Evolutionary conservation across 805 yeast species (phyloP).

Genomic region (Hanseniaspora meyeri): DNA sequence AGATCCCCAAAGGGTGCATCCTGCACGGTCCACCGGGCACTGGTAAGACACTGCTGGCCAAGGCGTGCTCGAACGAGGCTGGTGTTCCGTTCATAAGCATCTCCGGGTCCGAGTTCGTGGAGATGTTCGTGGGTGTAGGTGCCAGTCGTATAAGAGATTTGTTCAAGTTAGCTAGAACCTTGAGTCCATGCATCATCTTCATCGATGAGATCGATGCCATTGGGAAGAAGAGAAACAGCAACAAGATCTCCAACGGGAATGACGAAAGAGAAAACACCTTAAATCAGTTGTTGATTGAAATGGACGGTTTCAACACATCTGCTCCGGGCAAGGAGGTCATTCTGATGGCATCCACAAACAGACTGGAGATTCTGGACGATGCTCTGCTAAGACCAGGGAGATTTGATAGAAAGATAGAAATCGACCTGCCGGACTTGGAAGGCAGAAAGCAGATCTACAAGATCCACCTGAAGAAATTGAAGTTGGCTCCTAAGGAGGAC

Average conservation of each 20-base stretch:
- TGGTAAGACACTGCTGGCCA: conserved; percentile 92
- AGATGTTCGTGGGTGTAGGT: conserved; percentile 99
- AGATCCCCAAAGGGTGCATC: conserved; percentile 96
- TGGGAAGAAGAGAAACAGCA: conserved; percentile 58
- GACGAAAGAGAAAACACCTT: conserved; percentile 96
- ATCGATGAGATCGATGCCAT: conserved; percentile 99
- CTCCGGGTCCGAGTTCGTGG: conserved; percentile 94
- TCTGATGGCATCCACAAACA: conserved; percentile 93
- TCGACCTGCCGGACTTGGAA: conserved; percentile 88
- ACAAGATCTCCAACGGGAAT: conserved; percentile 34
- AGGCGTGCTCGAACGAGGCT: conserved; percentile 99
- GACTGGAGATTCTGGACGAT: conserved; percentile 83
- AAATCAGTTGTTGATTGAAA: conserved; percentile 90
- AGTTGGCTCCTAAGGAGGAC: conserved; percentile 27
- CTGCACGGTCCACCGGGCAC: conserved; percentile 98
- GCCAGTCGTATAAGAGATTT: conserved; percentile 95
- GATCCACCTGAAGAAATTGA: conserved; percentile 70
- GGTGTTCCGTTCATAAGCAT: conserved; percentile 94
- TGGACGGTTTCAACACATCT: conserved; percentile 88
- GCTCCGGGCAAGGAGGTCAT: conserved; percentile 64
- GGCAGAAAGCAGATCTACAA: conserved; percentile 88
- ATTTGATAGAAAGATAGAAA: conserved; percentile 82
- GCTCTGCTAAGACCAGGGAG: conserved; percentile 96
- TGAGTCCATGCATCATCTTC: conserved; percentile 91
- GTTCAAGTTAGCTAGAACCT: conserved; percentile 80